A percentile compares a stretch with the other conserved stretches of the same genome.
phyloP scores from a whole-genome alignment of 805 yeast species.

The Nakazawaea molendinolei region DNA sequence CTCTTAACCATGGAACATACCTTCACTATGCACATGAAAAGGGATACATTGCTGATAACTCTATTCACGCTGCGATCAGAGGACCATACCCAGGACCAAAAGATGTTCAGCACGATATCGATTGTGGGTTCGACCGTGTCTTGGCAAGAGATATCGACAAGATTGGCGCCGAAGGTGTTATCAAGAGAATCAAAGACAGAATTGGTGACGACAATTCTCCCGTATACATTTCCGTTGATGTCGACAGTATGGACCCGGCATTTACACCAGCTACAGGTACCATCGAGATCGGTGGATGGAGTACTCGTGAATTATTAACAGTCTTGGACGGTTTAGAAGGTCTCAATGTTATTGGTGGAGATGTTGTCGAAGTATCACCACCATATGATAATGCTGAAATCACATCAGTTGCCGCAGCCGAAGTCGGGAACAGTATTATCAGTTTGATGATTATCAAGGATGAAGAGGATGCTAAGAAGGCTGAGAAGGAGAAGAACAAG shows the following conservation, averaged over 20 bases:
- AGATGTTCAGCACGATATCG: slow-evolving; percentile 35
- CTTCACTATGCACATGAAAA: slow-evolving; percentile 39
- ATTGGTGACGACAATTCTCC: slow-evolving; percentile 30
- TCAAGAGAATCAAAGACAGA: slow-evolving; percentile 26
- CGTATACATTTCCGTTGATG: slow-evolving; percentile 42
- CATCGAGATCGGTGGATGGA: slow-evolving; percentile 47
- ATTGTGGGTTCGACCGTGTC: slow-evolving; percentile 43
- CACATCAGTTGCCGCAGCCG: slow-evolving; percentile 32
- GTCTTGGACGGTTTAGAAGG: slow-evolving; percentile 39
- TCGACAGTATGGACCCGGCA: slow-evolving; percentile 46
- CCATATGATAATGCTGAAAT: slow-evolving; percentile 29
- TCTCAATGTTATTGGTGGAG: slow-evolving; percentile 40
- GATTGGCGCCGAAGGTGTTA: slow-evolving; percentile 32
- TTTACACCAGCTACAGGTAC: slow-evolving; percentile 50
- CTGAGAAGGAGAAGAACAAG: not conserved
- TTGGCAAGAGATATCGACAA: slow-evolving; percentile 41
- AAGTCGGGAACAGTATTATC: slow-evolving; percentile 32
- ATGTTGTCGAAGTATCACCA: slow-evolving; percentile 46
- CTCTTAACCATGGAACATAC: slow-evolving; percentile 38
- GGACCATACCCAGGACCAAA: slow-evolving; percentile 33
- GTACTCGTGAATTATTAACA: slow-evolving; percentile 37
- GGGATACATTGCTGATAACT: slow-evolving; percentile 27
- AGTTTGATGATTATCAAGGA: slow-evolving; percentile 30
- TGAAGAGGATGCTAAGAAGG: slow-evolving; percentile 12
- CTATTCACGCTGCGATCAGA: slow-evolving; percentile 34